Base-by-base conservation (phyloP, 2,329 filamentous ascomycete species). In the Colletotrichum spaethianum region DNA sequence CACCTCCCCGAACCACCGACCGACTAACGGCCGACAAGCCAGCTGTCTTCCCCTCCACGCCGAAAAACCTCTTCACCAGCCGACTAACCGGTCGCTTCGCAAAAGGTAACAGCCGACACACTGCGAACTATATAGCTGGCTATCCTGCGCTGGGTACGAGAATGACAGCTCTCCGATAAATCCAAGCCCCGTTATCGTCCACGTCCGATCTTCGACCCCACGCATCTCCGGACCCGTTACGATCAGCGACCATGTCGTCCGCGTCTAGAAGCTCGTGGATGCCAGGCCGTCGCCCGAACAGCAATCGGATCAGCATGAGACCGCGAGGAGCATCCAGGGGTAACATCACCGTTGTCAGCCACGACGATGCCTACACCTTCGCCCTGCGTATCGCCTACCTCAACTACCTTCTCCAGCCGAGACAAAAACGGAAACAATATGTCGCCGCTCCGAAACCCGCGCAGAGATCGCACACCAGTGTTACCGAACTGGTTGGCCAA, bases 361-460 rank as follows among this genome's bases (percentile, higher is more conserved):
- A 90, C 80, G 93, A 97, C 77, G 94, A 98, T 83, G 95, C 94
- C 79, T 98, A 97, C 84, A 93, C 92, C 74, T 98, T 94, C 83
- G 95, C 95, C 77, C 90, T 99, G 66, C 93, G 96, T 74, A 92
- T 94, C 76, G 96, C 96, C 76, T 98, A 94, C 83, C 93, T 99
- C 70, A 89, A 96, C 82, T 97, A 99, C 82, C 91, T 98, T 55
- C 89, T 99, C 63, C 95, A 98, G 81, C 96, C 96, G 74, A 93
- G 95, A 79, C 90, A 94, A 78, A 96, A 96, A 83, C 91, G 94
- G 79, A 93, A 96, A 79, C 94, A 98, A 84, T 97, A 95, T 88
- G 91, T 96, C 52, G 83, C 91, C 83, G 79, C 89, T 75, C 84
- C 92, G 61, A 91, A 90, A 77, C 89, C 90, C 67, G 88, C 90